Base-by-base conservation (phyloP, 2,329 filamentous ascomycete species). In the Keithomyces neogunnii region DNA sequence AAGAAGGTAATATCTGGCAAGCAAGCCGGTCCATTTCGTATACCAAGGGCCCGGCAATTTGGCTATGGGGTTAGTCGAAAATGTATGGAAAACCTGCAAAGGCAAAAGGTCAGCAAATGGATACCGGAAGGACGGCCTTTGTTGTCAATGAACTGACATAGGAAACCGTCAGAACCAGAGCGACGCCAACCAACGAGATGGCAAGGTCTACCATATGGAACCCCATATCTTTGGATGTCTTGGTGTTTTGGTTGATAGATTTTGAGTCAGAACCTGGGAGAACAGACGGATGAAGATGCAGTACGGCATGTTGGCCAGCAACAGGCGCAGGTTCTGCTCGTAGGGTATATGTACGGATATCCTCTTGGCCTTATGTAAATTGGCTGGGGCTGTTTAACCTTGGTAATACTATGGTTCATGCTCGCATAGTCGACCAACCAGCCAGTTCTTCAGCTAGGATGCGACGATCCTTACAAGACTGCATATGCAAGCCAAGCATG, bases 41-140 rank as follows among this genome's bases (percentile, higher is more conserved):
- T 63, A 58, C 60, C 60, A 62, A 8, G 60, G 61, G 2, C 61
- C 61, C 0, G 61, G 61, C 5, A 62, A 48, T 29, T 51, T 56
- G 31, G 56, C 55, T 3, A 52, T 45, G 11, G 58, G 53, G 32
- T 51, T 51, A 33, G 42, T 29, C 26, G 40, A 7, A 8, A 36
- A 45, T 3, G 45, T 40, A 42, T 48, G 43, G 19, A 35, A 11
- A 29, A 5, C 7, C 51, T 53, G 43, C 35, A 32, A 11, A 11
- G 31, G 31, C 2, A 32, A 4, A 38, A 30, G 33, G 30, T 40
- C 36, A 40, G 47, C 10, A 33, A 19, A 11, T 11, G 28, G 31
- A 26, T 13, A 32, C 11, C 11, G n/a, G 11, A 39, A 4, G 28
- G 26, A 26, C 8, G 13, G 3, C 44, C 4, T 35, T 19, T 4